Conservation (phyloP, 306 rosid genomes). For the Trifolium dubium region DNA sequence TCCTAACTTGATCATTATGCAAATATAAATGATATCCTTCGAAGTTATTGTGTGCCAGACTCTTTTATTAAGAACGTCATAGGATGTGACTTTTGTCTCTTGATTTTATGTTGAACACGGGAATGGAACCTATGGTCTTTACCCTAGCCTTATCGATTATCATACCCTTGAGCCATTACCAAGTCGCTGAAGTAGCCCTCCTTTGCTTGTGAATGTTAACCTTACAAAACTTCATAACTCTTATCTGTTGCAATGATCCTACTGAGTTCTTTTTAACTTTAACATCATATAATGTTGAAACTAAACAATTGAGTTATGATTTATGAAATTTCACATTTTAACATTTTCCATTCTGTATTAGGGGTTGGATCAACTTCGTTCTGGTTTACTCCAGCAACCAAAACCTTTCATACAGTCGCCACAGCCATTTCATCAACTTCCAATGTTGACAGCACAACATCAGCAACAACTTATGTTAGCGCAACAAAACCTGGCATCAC, state of each 20-base stretch:
- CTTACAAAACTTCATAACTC: background rate
- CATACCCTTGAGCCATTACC: background rate
- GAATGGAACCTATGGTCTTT: background rate
- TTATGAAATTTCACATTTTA: constrained; percentile 19
- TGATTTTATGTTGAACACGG: background rate
- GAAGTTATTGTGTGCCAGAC: background rate
- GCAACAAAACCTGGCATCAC: constrained; percentile 86
- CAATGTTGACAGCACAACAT: constrained; percentile 88
- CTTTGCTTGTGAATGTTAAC: background rate
- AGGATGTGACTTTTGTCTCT: background rate
- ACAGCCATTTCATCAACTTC: constrained; percentile 90
- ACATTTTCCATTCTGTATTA: constrained; percentile 35
- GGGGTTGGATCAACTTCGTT: constrained; percentile 94
- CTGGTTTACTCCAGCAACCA: constrained; percentile 88
- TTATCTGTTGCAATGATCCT: background rate
- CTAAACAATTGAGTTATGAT: constrained; percentile 1
- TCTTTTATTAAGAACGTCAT: constrained; percentile 12
- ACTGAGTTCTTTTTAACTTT: background rate
- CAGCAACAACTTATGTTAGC: constrained; percentile 95
- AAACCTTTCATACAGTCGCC: constrained; percentile 90
- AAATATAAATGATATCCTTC: background rate
- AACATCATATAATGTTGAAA: constrained; percentile 14
- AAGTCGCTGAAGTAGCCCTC: background rate
- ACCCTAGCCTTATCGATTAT: background rate
- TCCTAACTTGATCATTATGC: constrained; percentile 26